Evolutionary conservation across 371 early-diverging fungal genomes (phyloP), one percentile per base, ranked within the genome.

Genomic region (Blakeslea trispora): DNA sequence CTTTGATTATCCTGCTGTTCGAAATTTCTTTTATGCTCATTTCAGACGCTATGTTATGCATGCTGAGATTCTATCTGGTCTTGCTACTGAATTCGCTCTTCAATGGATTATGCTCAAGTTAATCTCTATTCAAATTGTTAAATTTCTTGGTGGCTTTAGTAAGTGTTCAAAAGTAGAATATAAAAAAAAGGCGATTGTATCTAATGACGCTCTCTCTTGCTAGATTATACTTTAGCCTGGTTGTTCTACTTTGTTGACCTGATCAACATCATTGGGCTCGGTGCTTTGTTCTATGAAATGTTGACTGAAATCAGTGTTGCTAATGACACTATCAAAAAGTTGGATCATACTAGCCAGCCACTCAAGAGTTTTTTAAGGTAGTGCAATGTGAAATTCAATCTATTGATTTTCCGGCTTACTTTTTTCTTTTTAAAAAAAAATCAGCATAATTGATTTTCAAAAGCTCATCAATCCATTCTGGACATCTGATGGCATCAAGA

Each of bases 391-490:
- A n/a, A n/a, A n/a, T n/a, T n/a, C n/a, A n/a, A n/a, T n/a, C n/a
- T n/a, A n/a, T n/a, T n/a, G n/a, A n/a, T n/a, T n/a, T n/a, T n/a
- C n/a, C n/a, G n/a, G n/a, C n/a, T n/a, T n/a, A n/a, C n/a, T n/a
- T n/a, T n/a, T n/a, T n/a, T n/a, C n/a, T n/a, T n/a, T n/a, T n/a
- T n/a, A n/a, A n/a, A n/a, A n/a, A n/a, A n/a, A n/a, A n/a, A n/a
- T n/a, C n/a, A 57, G 62, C 22, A 21, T 39, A 2, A 40, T 50
- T 5, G 37, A 48, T 14, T 21, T 53, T 4, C 61, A 46, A 49
- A 54, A 55, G 47, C 39, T 81, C 21, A 41, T 81, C 24, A 81
- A 81, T 50, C 86, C 86, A 1, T 31, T 75, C 31, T 75, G 73
- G 63, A 63, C 54, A 47, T 69, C 83, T 15, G 21, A 64, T 2